These are phyloP conservation scores for Schoenoplectus tabernaemontani DNA, from an alignment of 202 grass and related monocot species.

Conservation along the genomic window DNA sequence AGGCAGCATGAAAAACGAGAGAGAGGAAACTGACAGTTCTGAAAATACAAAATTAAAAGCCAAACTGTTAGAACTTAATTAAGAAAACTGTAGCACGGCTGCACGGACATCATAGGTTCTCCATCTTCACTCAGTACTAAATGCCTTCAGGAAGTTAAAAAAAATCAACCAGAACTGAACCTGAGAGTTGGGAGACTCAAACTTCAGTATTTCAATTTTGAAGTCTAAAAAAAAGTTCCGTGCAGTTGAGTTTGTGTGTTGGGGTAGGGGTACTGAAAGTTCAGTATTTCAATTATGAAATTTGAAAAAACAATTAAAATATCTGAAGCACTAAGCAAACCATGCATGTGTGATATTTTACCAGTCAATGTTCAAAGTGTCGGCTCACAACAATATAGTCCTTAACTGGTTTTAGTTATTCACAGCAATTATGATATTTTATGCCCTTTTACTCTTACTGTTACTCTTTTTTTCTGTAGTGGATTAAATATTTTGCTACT, in stretches of 20 bases:
- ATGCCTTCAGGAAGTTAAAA: too few relatives aligned
- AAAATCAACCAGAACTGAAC: background rate
- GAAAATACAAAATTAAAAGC: background rate
- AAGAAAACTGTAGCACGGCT: background rate
- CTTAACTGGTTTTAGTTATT: background rate
- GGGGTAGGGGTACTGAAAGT: too few relatives aligned
- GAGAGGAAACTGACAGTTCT: background rate
- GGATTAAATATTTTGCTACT: background rate
- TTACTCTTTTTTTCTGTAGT: background rate
- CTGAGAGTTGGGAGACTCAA: background rate
- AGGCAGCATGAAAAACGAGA: background rate
- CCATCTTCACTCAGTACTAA: conserved; percentile 12
- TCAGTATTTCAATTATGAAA: too few relatives aligned
- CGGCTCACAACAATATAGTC: background rate
- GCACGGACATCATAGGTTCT: background rate
- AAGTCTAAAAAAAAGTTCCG: background rate
- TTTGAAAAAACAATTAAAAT: too few relatives aligned
- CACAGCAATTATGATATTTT: background rate
- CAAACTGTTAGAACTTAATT: background rate
- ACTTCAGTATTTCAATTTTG: background rate
- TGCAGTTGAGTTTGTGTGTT: too few relatives aligned
- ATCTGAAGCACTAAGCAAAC: background rate
- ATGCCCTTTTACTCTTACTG: background rate
- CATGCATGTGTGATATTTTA: background rate
- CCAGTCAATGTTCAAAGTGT: background rate